Percentiles rank a stretch among this genome's conserved stretches.
Evolutionary conservation across 1,284 basidiomycete species (phyloP).

Genomic region (Trichosporon sp.): DNA sequence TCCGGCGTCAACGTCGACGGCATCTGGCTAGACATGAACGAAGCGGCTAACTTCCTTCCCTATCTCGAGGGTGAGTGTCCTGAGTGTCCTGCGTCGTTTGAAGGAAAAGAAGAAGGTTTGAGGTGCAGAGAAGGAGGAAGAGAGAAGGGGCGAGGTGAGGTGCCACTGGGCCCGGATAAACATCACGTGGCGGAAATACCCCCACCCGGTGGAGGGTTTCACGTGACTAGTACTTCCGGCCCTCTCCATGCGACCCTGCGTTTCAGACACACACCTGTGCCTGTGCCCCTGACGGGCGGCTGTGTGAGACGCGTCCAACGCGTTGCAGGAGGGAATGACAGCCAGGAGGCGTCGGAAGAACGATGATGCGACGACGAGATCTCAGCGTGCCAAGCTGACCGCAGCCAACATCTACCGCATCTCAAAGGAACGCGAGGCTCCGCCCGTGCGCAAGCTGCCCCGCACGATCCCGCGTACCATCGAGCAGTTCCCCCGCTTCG

Average conservation of each 20-base stretch:
- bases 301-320: neutral
- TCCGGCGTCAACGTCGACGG: constrained; percentile 36
- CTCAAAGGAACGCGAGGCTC: constrained; percentile 19
- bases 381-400: neutral
- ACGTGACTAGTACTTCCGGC: no score
- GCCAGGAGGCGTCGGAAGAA: neutral
- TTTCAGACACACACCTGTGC: neutral
- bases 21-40: constrained; percentile 64
- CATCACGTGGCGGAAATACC: neutral
- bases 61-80: constrained; percentile 15
- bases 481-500: constrained; percentile 16
- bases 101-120: neutral
- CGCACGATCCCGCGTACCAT: constrained; percentile 17
- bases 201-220: no score
- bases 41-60: constrained; percentile 52
- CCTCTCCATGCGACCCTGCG: neutral
- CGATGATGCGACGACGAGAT: neutral
- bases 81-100: neutral
- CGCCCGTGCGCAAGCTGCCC: constrained; percentile 17
- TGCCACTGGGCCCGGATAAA: neutral
- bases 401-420: constrained; percentile 26
- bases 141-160: neutral
- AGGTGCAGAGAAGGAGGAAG: neutral
- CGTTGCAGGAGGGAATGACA: neutral
- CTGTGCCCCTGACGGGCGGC: constrained; percentile 14